Conservation (phyloP, 2,329 filamentous ascomycete genomes). For the Neospermospora avenae region DNA sequence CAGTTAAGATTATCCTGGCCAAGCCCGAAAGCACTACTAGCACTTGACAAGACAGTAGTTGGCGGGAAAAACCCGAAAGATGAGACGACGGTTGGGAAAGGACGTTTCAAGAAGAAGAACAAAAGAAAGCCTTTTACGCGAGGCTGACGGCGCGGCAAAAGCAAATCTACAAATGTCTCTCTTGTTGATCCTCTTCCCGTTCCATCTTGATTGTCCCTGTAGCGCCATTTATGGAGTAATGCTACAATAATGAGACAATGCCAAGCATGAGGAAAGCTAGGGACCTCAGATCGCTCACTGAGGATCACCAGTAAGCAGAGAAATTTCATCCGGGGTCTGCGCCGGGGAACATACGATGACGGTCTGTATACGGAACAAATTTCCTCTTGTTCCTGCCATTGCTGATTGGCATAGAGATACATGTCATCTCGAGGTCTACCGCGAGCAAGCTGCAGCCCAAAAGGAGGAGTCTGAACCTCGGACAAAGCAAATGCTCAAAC, state of each 20-base stretch:
- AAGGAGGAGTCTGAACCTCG: no score
- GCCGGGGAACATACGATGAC: background rate
- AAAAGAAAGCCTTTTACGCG: constrained; percentile 6
- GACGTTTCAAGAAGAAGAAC: background rate
- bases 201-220: background rate
- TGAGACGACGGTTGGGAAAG: constrained; percentile 10
- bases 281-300: constrained; percentile 2
- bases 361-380: background rate
- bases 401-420: background rate
- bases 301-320: constrained; percentile 7
- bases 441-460: background rate
- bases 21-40: background rate
- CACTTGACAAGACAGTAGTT: background rate
- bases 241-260: constrained; percentile 13
- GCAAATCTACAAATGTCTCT: constrained; percentile 8
- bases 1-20: constrained; percentile 9
- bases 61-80: constrained; percentile 1
- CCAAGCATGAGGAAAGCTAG: constrained; percentile 13
- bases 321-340: constrained; percentile 1
- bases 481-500: background rate
- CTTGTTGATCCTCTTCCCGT: constrained; percentile 6
- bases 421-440: background rate
- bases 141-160: constrained; percentile 17
- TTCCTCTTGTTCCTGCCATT: background rate
- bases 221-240: constrained; percentile 9